Evolutionary conservation across 129 eudicot genomes (phyloP).

Genomic region (carrot (Daucus carota)): DH1_v3.0 NC_030387.2:33015501-33016000

Average conservation of each 20-base stretch:
- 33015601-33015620: conserved; percentile 25
- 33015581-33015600: conserved; percentile 9
- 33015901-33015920: conserved; percentile 11
- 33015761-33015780: neutral
- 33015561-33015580: conserved; percentile 14
- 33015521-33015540: neutral
- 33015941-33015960: conserved; percentile 52
- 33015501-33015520: no score
- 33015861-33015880: neutral
- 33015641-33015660: conserved; percentile 10
- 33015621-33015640: neutral
- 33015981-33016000: neutral
- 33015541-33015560: neutral
- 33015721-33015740: neutral
- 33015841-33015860: neutral
- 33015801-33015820: neutral
- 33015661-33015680: conserved; percentile 2
- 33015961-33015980: conserved; percentile 37
- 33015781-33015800: neutral
- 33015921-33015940: neutral
- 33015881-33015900: conserved; percentile 31
- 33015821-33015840: neutral
- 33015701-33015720: neutral
- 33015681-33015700: conserved; percentile 10
- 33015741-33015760: neutral